These are phyloP conservation scores for Cyclostephanos tholiformis DNA, from an alignment of 108 stramenopile genomes.

Conservation along the genomic window DNA sequence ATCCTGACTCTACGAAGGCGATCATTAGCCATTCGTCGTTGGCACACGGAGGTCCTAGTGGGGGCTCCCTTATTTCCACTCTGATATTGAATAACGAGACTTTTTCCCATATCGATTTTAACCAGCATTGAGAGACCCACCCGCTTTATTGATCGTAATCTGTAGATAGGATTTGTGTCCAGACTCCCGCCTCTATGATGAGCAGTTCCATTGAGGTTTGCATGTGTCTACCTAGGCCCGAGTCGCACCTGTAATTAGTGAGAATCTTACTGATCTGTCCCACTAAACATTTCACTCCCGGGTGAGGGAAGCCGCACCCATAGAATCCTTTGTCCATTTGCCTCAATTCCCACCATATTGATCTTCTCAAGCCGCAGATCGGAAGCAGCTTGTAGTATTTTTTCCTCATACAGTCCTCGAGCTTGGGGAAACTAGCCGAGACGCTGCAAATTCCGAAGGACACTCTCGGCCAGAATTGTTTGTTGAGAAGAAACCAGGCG, in stretches of 20 bases:
- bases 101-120: not conserved
- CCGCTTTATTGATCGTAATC: not conserved
- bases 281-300: not conserved
- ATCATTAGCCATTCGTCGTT: not conserved
- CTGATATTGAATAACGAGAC: not conserved
- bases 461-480: slow-evolving; percentile 21
- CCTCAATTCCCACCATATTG: not conserved
- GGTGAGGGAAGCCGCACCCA: slow-evolving; percentile 5
- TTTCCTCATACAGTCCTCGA: not conserved
- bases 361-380: not conserved
- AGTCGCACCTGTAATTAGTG: slow-evolving; percentile 4
- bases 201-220: slow-evolving; percentile 4
- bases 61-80: not conserved
- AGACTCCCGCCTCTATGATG: slow-evolving; percentile 1
- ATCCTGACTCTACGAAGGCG: not conserved
- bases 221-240: not conserved
- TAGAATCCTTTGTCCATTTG: slow-evolving; percentile 5
- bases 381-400: slow-evolving; percentile 4
- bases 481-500: slow-evolving; percentile 2
- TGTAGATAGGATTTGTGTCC: not conserved
- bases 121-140: slow-evolving; percentile 7
- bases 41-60: not conserved
- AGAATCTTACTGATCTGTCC: slow-evolving; percentile 7
- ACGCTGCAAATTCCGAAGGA: slow-evolving; percentile 12
- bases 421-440: not conserved